Conservation (phyloP, 2,329 filamentous ascomycete genomes). For the Rachicladosporium sp. region DNA sequence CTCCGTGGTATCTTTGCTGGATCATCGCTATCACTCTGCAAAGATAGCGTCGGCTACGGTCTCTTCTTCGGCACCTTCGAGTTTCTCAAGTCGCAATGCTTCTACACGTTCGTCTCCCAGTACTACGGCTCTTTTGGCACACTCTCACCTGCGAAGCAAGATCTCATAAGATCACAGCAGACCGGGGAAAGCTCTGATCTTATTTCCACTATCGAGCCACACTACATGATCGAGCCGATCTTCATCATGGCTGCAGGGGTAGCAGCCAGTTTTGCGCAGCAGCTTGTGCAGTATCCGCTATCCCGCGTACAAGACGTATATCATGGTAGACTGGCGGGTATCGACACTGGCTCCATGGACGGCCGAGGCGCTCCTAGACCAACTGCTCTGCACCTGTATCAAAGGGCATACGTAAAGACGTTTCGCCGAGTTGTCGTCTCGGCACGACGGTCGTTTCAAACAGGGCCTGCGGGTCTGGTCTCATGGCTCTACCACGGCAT, state of each 20-base stretch:
- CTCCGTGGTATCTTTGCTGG: constrained; percentile 61
- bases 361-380: constrained; percentile 29
- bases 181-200: constrained; percentile 14
- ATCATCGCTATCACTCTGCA: constrained; percentile 55
- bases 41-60: constrained; percentile 57
- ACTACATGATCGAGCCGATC: constrained; percentile 62
- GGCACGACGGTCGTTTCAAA: constrained; percentile 38
- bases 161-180: constrained; percentile 11
- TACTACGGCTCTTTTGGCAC: constrained; percentile 45
- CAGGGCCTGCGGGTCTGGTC: constrained; percentile 34
- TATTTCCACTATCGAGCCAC: constrained; percentile 49
- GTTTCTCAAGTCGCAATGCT: constrained; percentile 60
- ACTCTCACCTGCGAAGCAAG: constrained; percentile 15
- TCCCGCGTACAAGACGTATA: constrained; percentile 60
- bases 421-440: constrained; percentile 47
- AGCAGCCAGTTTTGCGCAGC: constrained; percentile 55
- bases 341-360: constrained; percentile 40
- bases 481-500: constrained; percentile 61
- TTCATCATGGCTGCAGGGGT: constrained; percentile 60
- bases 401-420: constrained; percentile 58
- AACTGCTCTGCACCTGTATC: constrained; percentile 54
- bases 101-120: constrained; percentile 58
- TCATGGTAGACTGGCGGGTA: constrained; percentile 58
- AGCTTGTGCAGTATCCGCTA: constrained; percentile 58
- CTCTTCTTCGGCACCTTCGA: constrained; percentile 68